Evolutionary conservation across 2,329 filamentous ascomycete genomes (phyloP), one percentile per base, ranked within the genome.

Genomic region (Zymoseptoria pseudotritici): DNA sequence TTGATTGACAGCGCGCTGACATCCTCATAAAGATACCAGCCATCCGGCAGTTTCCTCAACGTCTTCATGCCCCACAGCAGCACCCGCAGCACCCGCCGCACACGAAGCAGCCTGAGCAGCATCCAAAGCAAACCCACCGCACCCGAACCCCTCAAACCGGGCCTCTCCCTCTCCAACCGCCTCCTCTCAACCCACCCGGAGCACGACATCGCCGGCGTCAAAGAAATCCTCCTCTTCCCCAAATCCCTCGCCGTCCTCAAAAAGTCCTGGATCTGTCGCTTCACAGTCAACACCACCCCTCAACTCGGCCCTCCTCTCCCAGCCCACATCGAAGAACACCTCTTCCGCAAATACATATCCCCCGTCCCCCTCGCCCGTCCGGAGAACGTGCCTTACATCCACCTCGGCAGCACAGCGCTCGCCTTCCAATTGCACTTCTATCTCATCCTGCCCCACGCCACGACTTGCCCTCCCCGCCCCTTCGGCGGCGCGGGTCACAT

Each of bases 371-470:
- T 58, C 6, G 59, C 61, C 10, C 61, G 63, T 19, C 55, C 53
- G n/a, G 51, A 24, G 22, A 53, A 53, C n/a, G 55, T 66, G 46
- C 64, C 64, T 1, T 66, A 66, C 57, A 55, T 65, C 21, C 64
- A 66, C 49, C 56, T 66, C 21, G 64, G 64, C 42, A 59, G 59
- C 19, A 66, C 64, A 6, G 62, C 63, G 7, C 58, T 66, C 29
- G 61, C 59, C 49, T 65, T 66, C 36, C 61, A 58, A 20, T 24
- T 66, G n/a, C 59, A 66, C 56, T 66, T 66, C 53, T 65, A 65
- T 56, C 61, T 66, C 22, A 53, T 66, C 53, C 61, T 66, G 2
- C 64, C 64, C 22, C 58, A 61, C 51, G 60, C 56, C 46, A 10
- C 22, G 20, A n/a, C 29, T 6, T 53, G 52, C 26, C 52, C 52